Evolutionary conservation across 805 yeast species (phyloP), one percentile per base, ranked within the genome.

Genomic region (Citeromyces nyonsensis): DNA sequence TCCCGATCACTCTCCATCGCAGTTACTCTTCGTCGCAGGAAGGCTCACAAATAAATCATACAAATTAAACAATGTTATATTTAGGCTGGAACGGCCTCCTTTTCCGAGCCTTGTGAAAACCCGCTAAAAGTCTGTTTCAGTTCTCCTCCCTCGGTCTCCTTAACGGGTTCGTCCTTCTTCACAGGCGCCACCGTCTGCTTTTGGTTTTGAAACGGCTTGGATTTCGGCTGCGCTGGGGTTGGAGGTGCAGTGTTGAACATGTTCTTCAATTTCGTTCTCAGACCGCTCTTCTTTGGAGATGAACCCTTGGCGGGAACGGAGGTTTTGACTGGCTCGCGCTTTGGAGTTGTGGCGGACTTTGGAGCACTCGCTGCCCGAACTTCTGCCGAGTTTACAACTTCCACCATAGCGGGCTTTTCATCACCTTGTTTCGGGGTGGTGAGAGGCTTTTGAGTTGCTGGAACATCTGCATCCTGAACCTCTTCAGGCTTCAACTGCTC

Each of bases 61-160:
- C 22, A 18, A 18, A 18, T 18, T 18, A 18, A 18, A 18, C n/a
- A n/a, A 18, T 18, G 22, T 18, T 18, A 18, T 18, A 18, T 5
- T 18, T 7, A 18, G 7, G 22, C 22, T 5, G 22, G 22, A 18
- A 18, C 22, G 7, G 22, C 7, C 22, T 18, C 22, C 22, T 18
- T 18, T 18, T 18, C 22, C 7, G 22, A 18, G 18, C 66, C 67
- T 43, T 62, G 67, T n/a, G 62, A 56, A 41, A 62, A 62, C 3
- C 62, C 63, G 15, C 61, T 50, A 38, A 62, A 62, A 2, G 64
- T 59, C 32, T 48, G 31, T 15, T 30, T 28, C 24, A 31, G 24
- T n/a, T 30, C 36, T 10, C 24, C 35, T 13, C 22, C 31, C 15
- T 34, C 26, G 7, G 22, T 18, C 28, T 20, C 20, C 26, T n/a